Evolutionary conservation across 257 asterid genomes (phyloP), one percentile per base, ranked within the genome.

Genomic region (Catharanthus roseus): DNA sequence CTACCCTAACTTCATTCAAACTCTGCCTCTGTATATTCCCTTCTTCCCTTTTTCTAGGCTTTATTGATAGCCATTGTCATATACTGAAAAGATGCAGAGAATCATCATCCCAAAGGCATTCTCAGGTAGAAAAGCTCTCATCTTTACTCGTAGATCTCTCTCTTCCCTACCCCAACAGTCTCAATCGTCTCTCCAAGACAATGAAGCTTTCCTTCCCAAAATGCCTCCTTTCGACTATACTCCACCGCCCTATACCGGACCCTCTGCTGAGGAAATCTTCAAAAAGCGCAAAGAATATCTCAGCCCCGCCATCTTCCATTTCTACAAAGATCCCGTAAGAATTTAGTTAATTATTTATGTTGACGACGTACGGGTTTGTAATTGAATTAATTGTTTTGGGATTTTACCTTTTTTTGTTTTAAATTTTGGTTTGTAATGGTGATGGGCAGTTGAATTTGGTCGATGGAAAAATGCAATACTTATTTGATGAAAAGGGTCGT

Each of bases 401-500:
- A 45, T 10, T 71, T 58, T 33, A 13, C 26, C 13, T 44, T 23
- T 1, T 28, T n/a, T 33, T 10, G 6, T 47, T 64, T 49, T 18
- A n/a, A n/a, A 57, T 34, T 5, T 64, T 45, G 50, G 29, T 33
- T 47, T n/a, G 57, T 42, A 8, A 38, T 38, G 63, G 68, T 16
- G 29, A 54, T 63, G 67, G 50, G 75, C 80, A 93, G 99, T 58
- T 93, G 80, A 82, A 77, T 79, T 73, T 93, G 95, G 97, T 93
- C 2, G 96, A 93, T 41, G 97, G 99, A 66, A 91, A 91, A 85
- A 91, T 89, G 97, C 99, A 93, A 76, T 93, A 91, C 68, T 55
- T 93, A 72, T 93, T 84, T 67, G 97, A 93, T 72, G 96, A 86
- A 0, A 82, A 77, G 72, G 97, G 97, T 28, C 80, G 93, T 76